Evolutionary conservation across 2,329 filamentous ascomycete genomes (phyloP), one percentile per base, ranked within the genome.

Genomic region (Paecilomyces sp.): DNA sequence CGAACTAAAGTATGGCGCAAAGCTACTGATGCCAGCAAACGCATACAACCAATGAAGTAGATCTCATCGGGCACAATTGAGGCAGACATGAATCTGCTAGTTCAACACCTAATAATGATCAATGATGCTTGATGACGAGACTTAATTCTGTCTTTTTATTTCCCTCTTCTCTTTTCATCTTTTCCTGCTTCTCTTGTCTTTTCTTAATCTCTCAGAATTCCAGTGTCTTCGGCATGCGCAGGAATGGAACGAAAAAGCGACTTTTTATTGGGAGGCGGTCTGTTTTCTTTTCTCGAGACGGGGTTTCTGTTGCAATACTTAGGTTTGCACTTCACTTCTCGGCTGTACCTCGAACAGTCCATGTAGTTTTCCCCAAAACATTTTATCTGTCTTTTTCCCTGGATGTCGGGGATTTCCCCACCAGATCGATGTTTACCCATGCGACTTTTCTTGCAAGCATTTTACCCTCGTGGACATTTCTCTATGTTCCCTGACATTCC

Each of bases 1-100:
- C 24, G 76, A 79, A 61, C 68, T 77, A 11, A 72, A 70, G 58
- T 74, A 75, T 58, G 71, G 72, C 41, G 70, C 74, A 9, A 70
- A 68, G 58, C 64, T 76, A 22, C 67, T 76, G 2, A 67, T 70
- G 31, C 70, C 69, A 24, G 61, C 62, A n/a, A 33, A 54, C 53
- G 15, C n/a, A 18, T 58, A 58, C 56, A 33, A 24, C 22, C 54
- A 54, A 28, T 47, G 36, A n/a, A 8, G 15, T 18, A 15, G 7
- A 47, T 47, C 41, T 18, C n/a, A 11, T 15, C 41, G 7, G n/a
- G 18, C n/a, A n/a, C 41, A 22, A n/a, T 47, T 47, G 41, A 47
- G 18, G 41, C 41, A 47, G 41, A 18, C 15, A 47, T 6, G 15
- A 22, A 33, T 33, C 41, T 47, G 41, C 41, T 1, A 22, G 18